Evolutionary conservation across 805 yeast species (phyloP), one percentile per base, ranked within the genome.

Genomic region (Kluyveromyces siamensis): DNA sequence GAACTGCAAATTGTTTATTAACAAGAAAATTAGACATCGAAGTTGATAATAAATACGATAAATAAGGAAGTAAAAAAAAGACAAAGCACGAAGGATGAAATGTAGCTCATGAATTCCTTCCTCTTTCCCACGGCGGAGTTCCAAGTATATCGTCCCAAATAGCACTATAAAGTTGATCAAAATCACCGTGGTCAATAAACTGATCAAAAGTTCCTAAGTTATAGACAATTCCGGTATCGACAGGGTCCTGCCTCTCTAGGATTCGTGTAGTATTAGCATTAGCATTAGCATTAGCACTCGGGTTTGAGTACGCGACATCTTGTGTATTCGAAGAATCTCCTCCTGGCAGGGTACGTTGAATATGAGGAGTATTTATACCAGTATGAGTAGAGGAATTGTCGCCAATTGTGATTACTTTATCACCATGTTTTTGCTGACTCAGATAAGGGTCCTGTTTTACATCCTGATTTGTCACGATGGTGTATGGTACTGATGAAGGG

Each of bases 121-220:
- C 25, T 17, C 4, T 10, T 10, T n/a, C 25, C 40, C 40, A 37
- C n/a, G 17, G 17, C 7, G 39, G 27, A 11, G 27, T n/a, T 11
- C 27, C 39, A 33, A 33, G 17, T 2, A 43, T 17, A 48, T 61
- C 65, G 43, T 58, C 60, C 67, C 67, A 62, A 21, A 62, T 44
- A 6, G 55, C 52, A 37, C 55, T 57, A 41, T 54, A 60, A n/a
- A 62, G 37, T 33, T 59, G 63, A 36, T 57, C 53, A 27, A 62
- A 46, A 49, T 61, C 64, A 42, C 60, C 61, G 40, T 62, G 58
- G 38, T 55, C 53, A 11, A 61, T 53, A 42, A 62, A 62, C 19
- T 62, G 65, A 48, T 60, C 65, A 37, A 62, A 42, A 1, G 67
- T 62, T 18, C 67, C 67, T 37, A 62, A 41, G 45, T 61, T 57